Percentiles rank a stretch among this genome's conserved stretches.
These are phyloP conservation scores for Solanum chmielewskii DNA, from an alignment of 257 asterid species.

Conservation along the genomic window DNA sequence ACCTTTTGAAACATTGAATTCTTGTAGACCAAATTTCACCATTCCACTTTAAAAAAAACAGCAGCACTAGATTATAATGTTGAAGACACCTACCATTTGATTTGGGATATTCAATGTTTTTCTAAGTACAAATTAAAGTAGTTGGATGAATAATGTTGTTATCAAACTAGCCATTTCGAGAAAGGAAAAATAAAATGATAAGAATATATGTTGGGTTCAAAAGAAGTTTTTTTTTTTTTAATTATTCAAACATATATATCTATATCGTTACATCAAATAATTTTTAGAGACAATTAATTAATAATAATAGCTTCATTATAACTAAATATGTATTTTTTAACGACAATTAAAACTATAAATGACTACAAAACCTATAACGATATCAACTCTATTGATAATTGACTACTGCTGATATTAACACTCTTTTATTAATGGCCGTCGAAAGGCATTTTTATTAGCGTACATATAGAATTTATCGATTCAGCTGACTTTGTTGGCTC, in stretches of 20 bases:
- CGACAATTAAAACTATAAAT: too few species aligned
- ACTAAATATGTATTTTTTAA: too few species aligned
- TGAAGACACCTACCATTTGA: background rate
- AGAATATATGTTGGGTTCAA: background rate
- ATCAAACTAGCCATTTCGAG: background rate
- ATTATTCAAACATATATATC: background rate
- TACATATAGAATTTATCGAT: background rate
- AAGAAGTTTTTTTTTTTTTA: background rate
- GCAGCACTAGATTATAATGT: background rate
- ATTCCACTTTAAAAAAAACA: background rate
- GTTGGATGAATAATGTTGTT: background rate
- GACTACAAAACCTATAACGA: accelerated
- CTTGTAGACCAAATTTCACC: background rate
- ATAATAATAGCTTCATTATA: accelerated
- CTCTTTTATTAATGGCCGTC: too few species aligned
- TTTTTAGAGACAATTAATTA: too few species aligned
- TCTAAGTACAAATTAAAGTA: background rate
- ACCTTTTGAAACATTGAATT: background rate
- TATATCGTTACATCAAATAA: too few species aligned
- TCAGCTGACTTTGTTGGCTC: background rate
- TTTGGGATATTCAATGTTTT: background rate
- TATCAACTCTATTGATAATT: background rate
- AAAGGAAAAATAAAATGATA: background rate
- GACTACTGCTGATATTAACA: background rate
- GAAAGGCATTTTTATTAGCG: too few species aligned